Evolutionary conservation across 805 yeast genomes (phyloP).

Genomic region (Candida suzukii): DNA sequence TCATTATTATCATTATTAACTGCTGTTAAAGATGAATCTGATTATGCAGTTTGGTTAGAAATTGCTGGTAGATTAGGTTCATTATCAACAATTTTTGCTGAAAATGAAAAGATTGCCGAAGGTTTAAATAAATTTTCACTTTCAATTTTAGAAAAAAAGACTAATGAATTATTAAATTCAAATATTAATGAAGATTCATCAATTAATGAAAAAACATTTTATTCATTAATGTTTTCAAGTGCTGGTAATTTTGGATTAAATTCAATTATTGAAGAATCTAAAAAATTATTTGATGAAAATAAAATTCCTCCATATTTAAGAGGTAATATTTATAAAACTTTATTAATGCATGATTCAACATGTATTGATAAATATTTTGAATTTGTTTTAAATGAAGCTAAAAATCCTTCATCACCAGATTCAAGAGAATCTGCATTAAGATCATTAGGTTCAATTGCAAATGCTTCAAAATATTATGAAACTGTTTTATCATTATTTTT

Average conservation of each 20-base stretch:
- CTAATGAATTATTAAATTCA: not conserved
- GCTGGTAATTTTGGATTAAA: constrained; percentile 36
- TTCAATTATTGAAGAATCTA: constrained; percentile 24
- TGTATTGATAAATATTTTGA: constrained; percentile 31
- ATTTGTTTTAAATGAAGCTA: constrained; percentile 37
- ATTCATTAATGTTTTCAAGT: constrained; percentile 34
- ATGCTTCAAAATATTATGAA: constrained; percentile 23
- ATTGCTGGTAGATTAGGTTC: constrained; percentile 34
- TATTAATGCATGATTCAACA: constrained; percentile 30
- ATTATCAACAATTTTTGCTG: constrained; percentile 30
- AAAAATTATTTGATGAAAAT: constrained; percentile 22
- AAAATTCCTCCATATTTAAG: constrained; percentile 41
- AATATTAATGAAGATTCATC: constrained; percentile 74
- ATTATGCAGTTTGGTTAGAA: constrained; percentile 53
- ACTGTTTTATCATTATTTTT: constrained; percentile 33
- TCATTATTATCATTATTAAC: constrained; percentile 40
- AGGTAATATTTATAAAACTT: constrained; percentile 34
- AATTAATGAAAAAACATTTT: constrained; percentile 29
- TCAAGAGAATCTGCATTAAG: constrained; percentile 48
- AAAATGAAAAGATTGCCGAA: constrained; percentile 23
- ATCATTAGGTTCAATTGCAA: constrained; percentile 37
- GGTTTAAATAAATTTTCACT: constrained; percentile 8
- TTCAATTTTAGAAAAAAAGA: not conserved
- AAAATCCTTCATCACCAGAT: constrained; percentile 47
- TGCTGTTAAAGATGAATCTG: constrained; percentile 30